Conservation (phyloP, 2,329 filamentous ascomycete genomes). For the Pseudocercospora crystallina region DNA sequence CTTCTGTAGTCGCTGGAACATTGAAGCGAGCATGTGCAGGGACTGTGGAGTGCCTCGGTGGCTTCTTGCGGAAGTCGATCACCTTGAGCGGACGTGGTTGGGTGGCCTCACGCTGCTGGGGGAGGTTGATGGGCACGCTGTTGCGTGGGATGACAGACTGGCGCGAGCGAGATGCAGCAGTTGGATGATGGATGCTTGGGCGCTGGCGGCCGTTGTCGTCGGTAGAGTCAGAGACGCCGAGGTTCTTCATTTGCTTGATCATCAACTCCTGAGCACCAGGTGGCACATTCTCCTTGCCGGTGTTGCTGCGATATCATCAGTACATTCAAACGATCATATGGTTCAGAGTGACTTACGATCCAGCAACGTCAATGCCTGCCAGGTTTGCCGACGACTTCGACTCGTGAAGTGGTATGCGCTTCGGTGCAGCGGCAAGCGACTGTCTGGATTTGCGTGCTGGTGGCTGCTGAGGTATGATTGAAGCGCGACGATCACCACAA, state of each 20-base stretch:
- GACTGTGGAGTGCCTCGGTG: too few relatives aligned
- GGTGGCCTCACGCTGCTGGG: too few relatives aligned
- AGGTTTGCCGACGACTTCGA: slow-evolving; percentile 12
- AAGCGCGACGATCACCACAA: too few relatives aligned
- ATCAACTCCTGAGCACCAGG: slow-evolving; percentile 40
- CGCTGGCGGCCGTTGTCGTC: background rate
- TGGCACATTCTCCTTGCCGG: slow-evolving; percentile 64
- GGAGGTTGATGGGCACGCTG: too few relatives aligned
- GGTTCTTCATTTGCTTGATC: slow-evolving; percentile 7
- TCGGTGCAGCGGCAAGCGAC: slow-evolving; percentile 48
- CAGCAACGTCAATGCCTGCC: slow-evolving; percentile 44
- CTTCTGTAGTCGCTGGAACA: too few relatives aligned
- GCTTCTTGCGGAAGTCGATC: too few relatives aligned
- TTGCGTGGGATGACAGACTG: slow-evolving; percentile 18
- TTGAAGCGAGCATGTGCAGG: too few relatives aligned
- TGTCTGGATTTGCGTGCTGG: slow-evolving; percentile 37
- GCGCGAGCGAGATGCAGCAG: slow-evolving; percentile 25
- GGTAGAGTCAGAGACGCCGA: background rate
- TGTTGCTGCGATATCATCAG: slow-evolving; percentile 39
- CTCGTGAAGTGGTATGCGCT: slow-evolving; percentile 51
- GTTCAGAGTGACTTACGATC: slow-evolving; percentile 26
- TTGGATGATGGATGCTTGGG: slow-evolving; percentile 23
- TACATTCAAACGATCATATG: background rate
- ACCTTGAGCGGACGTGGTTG: too few relatives aligned
- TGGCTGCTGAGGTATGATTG: background rate